phyloP scores from a whole-genome alignment of 108 stramenopile species.

The Hondaea fermentalgiana region DNA sequence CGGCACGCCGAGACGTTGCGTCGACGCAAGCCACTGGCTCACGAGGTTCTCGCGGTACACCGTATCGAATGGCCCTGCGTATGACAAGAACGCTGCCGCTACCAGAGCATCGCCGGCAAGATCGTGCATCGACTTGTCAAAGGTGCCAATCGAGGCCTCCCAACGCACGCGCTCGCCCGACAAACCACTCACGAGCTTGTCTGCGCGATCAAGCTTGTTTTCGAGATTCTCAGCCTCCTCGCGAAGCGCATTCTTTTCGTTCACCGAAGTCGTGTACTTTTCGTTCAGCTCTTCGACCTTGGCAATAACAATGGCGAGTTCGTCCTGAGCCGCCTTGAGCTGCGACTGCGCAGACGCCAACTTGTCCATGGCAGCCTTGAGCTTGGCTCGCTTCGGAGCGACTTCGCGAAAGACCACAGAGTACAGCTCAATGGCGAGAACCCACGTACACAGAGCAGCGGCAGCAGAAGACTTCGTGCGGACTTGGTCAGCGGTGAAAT shows the following conservation, averaged over 20 bases:
- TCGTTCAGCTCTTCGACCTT: slow-evolving; percentile 35
- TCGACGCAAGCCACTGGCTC: slow-evolving; percentile 28
- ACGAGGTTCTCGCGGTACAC: slow-evolving; percentile 43
- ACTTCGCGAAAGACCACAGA: slow-evolving; percentile 56
- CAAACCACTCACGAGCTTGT: slow-evolving; percentile 52
- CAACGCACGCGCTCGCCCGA: slow-evolving; percentile 56
- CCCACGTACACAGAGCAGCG: slow-evolving; percentile 59
- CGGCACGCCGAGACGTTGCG: slow-evolving; percentile 32
- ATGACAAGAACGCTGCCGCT: slow-evolving; percentile 54
- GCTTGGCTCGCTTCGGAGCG: slow-evolving; percentile 53
- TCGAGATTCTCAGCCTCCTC: slow-evolving; percentile 51
- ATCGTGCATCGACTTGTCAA: slow-evolving; percentile 27
- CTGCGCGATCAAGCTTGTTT: slow-evolving; percentile 49
- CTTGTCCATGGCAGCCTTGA: slow-evolving; percentile 44
- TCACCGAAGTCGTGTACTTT: slow-evolving; percentile 32
- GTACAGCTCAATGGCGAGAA: slow-evolving; percentile 58
- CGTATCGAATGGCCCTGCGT: slow-evolving; percentile 60
- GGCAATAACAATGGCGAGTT: slow-evolving; percentile 46
- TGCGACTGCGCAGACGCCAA: slow-evolving; percentile 46
- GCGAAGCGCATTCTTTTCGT: slow-evolving; percentile 48
- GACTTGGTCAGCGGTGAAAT: slow-evolving; percentile 51
- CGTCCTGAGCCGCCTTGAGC: slow-evolving; percentile 45
- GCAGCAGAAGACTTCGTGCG: slow-evolving; percentile 46
- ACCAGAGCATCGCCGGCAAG: slow-evolving; percentile 51
- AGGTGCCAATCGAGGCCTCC: slow-evolving; percentile 40